Evolutionary conservation across 139 green algal genomes (phyloP), one percentile per base, ranked within the genome.

Genomic region (Dunaliella primolecta): DNA sequence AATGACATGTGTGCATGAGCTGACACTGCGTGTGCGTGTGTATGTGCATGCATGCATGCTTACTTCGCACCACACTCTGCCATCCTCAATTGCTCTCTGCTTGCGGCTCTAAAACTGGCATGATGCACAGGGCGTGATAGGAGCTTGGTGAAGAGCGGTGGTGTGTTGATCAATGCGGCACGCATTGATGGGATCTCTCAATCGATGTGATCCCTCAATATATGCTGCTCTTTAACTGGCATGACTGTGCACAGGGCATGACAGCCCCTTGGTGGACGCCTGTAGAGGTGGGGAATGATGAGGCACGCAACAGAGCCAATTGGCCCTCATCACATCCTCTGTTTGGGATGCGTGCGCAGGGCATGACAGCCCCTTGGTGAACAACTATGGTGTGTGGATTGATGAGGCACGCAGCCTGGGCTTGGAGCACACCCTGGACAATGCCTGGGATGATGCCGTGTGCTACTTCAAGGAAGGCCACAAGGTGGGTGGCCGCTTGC

Each of bases 321-420:
- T n/a, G n/a, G n/a, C n/a, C n/a, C n/a, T n/a, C n/a, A n/a, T n/a
- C n/a, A n/a, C n/a, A n/a, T n/a, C n/a, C n/a, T n/a, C n/a, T n/a
- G n/a, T n/a, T n/a, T n/a, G n/a, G n/a, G n/a, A n/a, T n/a, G n/a
- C n/a, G n/a, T n/a, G n/a, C n/a, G 27, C 91, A 94, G 95, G 95
- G 2, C 90, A 89, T 24, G 95, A 98, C 46, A 76, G 83, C 32
- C 92, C 94, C 0, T 96, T 98, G 81, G 92, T 96, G 15, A 99
- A 99, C 92, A 99, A 98, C 89, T 98, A 98, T 64, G 96, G 96
- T 34, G 95, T 98, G 27, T 97, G 94, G 94, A 84, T 89, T n/a
- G 93, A 97, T 83, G 94, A 97, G 88, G 96, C 95, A 46, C 35
- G 91, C 56, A 85, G 86, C 35, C 85, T 98, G 72, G 93, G 94